Percentiles rank a stretch among this genome's conserved stretches.
phyloP scores from a whole-genome alignment of 2,329 filamentous ascomycete genomes.

The Capronia americana region DNA sequence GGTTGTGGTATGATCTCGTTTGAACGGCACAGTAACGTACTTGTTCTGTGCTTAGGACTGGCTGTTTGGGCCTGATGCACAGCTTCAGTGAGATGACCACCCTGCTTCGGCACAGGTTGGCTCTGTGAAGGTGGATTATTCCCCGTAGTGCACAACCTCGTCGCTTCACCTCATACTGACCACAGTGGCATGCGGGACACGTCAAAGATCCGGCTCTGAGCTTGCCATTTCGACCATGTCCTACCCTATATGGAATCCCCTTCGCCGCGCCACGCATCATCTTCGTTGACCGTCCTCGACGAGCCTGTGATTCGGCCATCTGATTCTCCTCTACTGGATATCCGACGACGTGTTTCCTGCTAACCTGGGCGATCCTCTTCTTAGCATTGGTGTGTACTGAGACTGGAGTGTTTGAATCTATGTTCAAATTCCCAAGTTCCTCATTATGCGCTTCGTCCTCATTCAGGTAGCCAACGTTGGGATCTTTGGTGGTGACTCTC shows the following conservation, averaged over 20 bases:
- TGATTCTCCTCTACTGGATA: conserved; percentile 55
- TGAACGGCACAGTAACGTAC: conserved; percentile 47
- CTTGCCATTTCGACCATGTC: conserved; percentile 52
- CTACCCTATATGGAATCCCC: conserved; percentile 12
- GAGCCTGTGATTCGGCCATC: conserved; percentile 52
- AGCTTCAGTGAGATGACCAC: conserved; percentile 57
- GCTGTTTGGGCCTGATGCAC: conserved; percentile 53
- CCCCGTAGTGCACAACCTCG: background rate
- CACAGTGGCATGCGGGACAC: conserved; percentile 47
- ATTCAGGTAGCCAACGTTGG: too few species aligned
- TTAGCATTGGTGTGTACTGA: too few species aligned
- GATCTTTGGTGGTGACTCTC: background rate
- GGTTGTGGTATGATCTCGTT: too few species aligned
- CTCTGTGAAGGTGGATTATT: conserved; percentile 44
- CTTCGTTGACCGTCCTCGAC: conserved; percentile 39
- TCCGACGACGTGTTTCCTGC: conserved; percentile 37
- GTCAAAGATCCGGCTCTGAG: conserved; percentile 56
- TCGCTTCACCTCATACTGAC: background rate
- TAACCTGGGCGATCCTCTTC: background rate
- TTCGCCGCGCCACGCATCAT: conserved; percentile 1
- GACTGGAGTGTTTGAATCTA: too few species aligned
- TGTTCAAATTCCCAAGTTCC: too few species aligned
- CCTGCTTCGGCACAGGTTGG: conserved; percentile 56
- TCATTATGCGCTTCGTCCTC: too few species aligned
- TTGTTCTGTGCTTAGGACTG: conserved; percentile 58